Base-by-base conservation (phyloP, 305 asterid genomes). In the Fraxinus sp. region DNA sequence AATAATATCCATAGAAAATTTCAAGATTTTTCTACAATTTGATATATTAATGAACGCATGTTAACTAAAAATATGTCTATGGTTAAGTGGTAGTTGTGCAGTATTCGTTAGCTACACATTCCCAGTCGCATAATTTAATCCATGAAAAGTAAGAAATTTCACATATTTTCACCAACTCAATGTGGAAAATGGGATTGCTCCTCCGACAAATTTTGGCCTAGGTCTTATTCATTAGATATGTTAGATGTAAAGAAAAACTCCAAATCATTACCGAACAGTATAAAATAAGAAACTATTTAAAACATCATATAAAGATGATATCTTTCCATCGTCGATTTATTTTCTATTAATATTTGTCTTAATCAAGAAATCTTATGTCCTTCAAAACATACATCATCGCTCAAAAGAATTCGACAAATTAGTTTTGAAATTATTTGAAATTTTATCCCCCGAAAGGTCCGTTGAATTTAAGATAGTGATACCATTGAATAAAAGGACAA, bases 401-500 rank as follows among this genome's bases (percentile, higher is more conserved):
- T 44, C 55, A 44, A 16, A 16, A 1, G 62, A 52, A 52, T 52
- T 52, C 64, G n/a, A n/a, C 64, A 52, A 52, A 5, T 1, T 52
- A 52, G 24, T 57, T 57, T 57, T 18, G 28, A 55, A n/a, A 55
- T 0, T 0, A 1, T 55, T 55, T 55, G 70, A 62, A 20, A 22
- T 22, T 55, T 62, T 22, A 7, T 2, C 71, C 32, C 71, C 6
- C 68, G 68, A 18, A 1, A 57, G 24, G 64, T 55, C 66, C 26
- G 10, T 55, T 18, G 10, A 55, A 1, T 52, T 18, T 10, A 55
- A n/a, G 66, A 55, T 18, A 18, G 77, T 78, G 83, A 87, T 86
- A 83, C 90, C 89, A 90, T 84, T 89, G 89, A 75, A 78, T 76
- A 72, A 70, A 1, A 57, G 78, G 30, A 59, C 59, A 44, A 2